Evolutionary conservation across 2,329 filamentous ascomycete species (phyloP), one percentile per base, ranked within the genome.

Genomic region (Colletotrichum graminicola): DNA sequence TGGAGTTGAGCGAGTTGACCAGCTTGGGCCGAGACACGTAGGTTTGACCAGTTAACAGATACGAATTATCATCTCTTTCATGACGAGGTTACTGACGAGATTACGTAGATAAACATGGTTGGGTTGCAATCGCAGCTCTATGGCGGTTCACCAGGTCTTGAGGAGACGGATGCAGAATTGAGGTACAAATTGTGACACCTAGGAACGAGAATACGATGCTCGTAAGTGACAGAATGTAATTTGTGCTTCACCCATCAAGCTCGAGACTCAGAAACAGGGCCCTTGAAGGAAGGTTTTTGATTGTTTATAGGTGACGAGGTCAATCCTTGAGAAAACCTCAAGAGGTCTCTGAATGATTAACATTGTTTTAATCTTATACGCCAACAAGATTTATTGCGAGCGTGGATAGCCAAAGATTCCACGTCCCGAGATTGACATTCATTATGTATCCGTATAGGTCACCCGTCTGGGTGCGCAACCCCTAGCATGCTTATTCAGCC

Each of bases 11-110:
- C 66, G 63, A 11, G 72, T 76, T 34, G 72, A 74, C 14, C 73
- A 77, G 34, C 74, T 78, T 29, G 63, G 54, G 5, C 59, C 62
- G n/a, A 76, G 73, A 60, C 76, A 77, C 36, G 76, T 78, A 68
- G 73, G 75, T 73, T 41, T n/a, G 3, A 18, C n/a, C 18, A 3
- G 10, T 5, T 41, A 7, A 29, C 14, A 5, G 7, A 39, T 6
- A n/a, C 21, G 32, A 32, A 63, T 54, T 67, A 29, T 2, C 2
- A 45, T 23, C 6, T 26, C 29, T 12, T 29, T 64, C 21, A n/a
- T 2, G 29, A 29, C 4, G 29, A 59, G 5, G 8, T 39, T 14
- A 12, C 51, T 66, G 18, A 66, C 11, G 16, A 18, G 11, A 2
- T 41, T 1, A 16, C 6, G 29, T 39, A 73, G 72, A 55, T 74